Percentiles rank a stretch among this genome's conserved stretches.
phyloP scores from a whole-genome alignment of 2,329 filamentous ascomycete species.

The Lecanicillium sp. region DNA sequence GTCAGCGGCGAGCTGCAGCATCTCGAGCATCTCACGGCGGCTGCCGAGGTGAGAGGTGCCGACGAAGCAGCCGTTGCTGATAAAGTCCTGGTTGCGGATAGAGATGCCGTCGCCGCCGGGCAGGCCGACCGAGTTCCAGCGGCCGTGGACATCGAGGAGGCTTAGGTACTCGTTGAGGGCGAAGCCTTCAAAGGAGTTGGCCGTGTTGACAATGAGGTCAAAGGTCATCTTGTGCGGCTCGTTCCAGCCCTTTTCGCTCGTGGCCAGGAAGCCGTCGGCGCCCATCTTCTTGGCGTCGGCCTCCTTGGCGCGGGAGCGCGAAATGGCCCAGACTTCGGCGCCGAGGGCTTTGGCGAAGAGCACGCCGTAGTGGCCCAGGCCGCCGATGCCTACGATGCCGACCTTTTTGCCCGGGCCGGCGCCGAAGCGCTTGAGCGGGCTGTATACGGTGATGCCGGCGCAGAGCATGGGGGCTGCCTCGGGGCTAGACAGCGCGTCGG shows the following conservation, averaged over 20 bases:
- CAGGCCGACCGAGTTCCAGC: conserved; percentile 72
- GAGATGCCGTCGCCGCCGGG: conserved; percentile 67
- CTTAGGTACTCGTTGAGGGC: conserved; percentile 65
- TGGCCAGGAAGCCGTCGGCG: conserved; percentile 53
- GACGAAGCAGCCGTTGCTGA: conserved; percentile 66
- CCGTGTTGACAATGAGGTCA: conserved; percentile 70
- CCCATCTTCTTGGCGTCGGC: conserved; percentile 51
- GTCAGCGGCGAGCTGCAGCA: conserved; percentile 64
- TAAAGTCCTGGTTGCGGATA: conserved; percentile 67
- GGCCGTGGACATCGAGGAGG: conserved; percentile 73
- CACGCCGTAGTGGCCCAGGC: conserved; percentile 64
- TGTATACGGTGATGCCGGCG: conserved; percentile 74
- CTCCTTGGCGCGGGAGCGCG: conserved; percentile 52
- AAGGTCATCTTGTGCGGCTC: conserved; percentile 54
- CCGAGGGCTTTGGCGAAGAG: conserved; percentile 62
- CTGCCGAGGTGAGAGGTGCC: conserved; percentile 65
- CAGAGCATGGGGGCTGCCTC: conserved; percentile 76
- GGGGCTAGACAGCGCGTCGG: conserved; percentile 55
- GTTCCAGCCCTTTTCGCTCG: conserved; percentile 50
- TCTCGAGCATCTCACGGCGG: conserved; percentile 60
- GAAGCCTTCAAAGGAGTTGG: conserved; percentile 61
- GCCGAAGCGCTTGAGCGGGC: conserved; percentile 68
- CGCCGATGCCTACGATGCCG: conserved; percentile 65
- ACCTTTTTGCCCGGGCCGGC: conserved; percentile 73
- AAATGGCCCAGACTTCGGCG: conserved; percentile 55